Conservation (phyloP, 179 eudicot genomes). For the Beta corolliflora region DNA sequence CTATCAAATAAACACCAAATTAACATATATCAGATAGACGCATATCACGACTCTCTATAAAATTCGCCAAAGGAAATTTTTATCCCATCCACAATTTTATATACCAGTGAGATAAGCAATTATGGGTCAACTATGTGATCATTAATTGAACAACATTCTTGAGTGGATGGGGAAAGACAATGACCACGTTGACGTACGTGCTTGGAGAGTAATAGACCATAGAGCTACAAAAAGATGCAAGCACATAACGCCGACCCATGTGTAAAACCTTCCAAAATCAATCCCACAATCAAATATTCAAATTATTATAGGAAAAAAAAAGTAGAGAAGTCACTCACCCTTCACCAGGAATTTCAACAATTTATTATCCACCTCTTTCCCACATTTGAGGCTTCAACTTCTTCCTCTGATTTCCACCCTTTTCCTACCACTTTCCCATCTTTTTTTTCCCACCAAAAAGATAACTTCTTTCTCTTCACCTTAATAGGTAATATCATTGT, state of each 20-base stretch:
- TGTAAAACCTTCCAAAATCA: slow-evolving; percentile 32
- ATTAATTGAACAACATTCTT: background rate
- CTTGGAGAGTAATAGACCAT: background rate
- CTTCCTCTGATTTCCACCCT: background rate
- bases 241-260: slow-evolving; percentile 28
- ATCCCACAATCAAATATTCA: background rate
- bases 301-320: too few species aligned
- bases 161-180: background rate
- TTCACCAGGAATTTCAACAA: background rate
- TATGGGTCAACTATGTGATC: background rate
- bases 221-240: background rate
- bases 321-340: background rate
- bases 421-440: background rate
- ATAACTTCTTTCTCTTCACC: background rate
- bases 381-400: slow-evolving; percentile 12
- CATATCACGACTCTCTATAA: too few species aligned
- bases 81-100: too few species aligned
- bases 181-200: background rate
- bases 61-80: too few species aligned
- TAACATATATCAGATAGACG: too few species aligned
- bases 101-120: too few species aligned
- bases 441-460: too few species aligned
- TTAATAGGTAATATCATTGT: too few species aligned
- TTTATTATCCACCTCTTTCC: slow-evolving; percentile 17
- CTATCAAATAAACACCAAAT: too few species aligned